phyloP scores from a whole-genome alignment of 73 alveolate species.

The Durusdinium trenchii region DNA sequence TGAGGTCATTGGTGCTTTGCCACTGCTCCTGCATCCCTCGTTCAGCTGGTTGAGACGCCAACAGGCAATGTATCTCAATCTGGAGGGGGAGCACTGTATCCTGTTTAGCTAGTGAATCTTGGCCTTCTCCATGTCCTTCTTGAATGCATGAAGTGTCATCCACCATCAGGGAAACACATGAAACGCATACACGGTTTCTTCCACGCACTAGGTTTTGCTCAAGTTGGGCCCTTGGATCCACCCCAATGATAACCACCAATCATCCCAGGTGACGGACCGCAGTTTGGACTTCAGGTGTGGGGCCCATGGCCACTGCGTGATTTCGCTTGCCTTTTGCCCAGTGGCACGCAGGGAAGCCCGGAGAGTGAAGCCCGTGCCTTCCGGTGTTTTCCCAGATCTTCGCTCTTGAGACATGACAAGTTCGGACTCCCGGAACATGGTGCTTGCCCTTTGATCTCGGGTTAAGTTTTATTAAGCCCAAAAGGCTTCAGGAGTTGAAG shows the following conservation, averaged over 20 bases:
- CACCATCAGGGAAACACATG: neutral
- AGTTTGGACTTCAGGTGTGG: slow-evolving; percentile 48
- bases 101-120: neutral
- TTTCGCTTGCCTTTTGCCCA: slow-evolving; percentile 57
- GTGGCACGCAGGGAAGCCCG: slow-evolving; percentile 6
- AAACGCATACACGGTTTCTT: neutral
- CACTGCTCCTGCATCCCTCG: slow-evolving; percentile 51
- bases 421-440: neutral
- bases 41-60: slow-evolving; percentile 44
- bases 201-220: neutral
- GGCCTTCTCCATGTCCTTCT: neutral
- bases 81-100: neutral
- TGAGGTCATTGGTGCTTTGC: slow-evolving; percentile 23
- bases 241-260: neutral
- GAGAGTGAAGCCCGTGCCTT: neutral
- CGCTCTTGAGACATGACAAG: neutral
- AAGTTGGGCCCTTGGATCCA: neutral
- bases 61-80: neutral
- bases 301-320: slow-evolving; percentile 93
- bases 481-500: no score
- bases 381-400: neutral
- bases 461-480: no score
- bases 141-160: neutral
- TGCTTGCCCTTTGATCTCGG: no score
- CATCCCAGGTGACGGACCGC: neutral